phyloP scores from a whole-genome alignment of 768 basidiomycete genomes.

The Hortiboletus flavorubellus region DNA sequence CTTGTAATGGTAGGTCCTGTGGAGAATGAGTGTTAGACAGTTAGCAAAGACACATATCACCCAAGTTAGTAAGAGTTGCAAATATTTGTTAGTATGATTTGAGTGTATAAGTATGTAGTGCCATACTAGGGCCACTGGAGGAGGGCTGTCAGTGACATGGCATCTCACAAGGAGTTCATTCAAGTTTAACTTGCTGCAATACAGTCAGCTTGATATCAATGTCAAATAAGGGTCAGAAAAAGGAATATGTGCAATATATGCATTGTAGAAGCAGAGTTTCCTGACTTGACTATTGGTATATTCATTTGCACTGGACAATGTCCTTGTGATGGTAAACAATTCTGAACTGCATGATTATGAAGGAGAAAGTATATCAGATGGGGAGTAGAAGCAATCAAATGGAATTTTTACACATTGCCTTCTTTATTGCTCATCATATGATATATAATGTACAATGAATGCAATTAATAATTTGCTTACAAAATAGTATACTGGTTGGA shows the following conservation, averaged over 20 bases:
- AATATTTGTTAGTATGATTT: too few species aligned
- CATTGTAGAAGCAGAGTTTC: background rate
- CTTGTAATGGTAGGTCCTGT: too few species aligned
- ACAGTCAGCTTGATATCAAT: too few species aligned
- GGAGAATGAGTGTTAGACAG: too few species aligned
- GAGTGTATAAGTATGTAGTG: too few species aligned
- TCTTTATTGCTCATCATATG: background rate
- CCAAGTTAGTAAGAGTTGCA: too few species aligned
- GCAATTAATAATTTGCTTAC: background rate
- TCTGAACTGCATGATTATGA: background rate
- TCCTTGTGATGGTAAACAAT: background rate
- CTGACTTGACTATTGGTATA: background rate
- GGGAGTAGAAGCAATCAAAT: background rate
- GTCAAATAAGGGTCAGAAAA: too few species aligned
- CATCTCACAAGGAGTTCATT: too few species aligned
- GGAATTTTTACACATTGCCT: background rate
- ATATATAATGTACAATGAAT: background rate
- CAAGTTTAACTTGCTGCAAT: too few species aligned
- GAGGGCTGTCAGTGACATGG: too few species aligned
- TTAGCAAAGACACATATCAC: too few species aligned
- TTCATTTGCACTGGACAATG: background rate
- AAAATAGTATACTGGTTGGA: background rate
- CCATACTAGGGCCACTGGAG: too few species aligned
- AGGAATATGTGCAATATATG: background rate
- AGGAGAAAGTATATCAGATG: background rate